These are phyloP conservation scores for Dichomitus squalens DNA, from an alignment of 1,284 basidiomycete genomes.

Conservation along the genomic window DNA sequence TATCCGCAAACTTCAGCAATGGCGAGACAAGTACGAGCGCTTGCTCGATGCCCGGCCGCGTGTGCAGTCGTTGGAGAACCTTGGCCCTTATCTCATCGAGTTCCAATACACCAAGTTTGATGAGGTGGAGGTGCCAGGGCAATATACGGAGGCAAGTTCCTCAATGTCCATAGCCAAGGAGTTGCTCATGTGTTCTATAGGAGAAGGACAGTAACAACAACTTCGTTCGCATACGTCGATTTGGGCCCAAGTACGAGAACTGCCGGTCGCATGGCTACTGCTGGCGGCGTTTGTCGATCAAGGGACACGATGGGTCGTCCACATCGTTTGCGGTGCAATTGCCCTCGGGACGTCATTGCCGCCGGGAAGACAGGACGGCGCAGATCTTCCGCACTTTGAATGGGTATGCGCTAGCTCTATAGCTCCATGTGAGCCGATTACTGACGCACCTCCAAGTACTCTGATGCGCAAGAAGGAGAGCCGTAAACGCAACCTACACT, in stretches of 20 bases:
- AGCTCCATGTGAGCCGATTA: background rate
- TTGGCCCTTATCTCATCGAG: slow-evolving; percentile 94
- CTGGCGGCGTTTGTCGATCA: slow-evolving; percentile 89
- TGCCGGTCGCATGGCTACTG: slow-evolving; percentile 85
- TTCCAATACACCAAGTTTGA: slow-evolving; percentile 99
- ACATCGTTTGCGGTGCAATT: slow-evolving; percentile 93
- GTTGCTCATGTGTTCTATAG: slow-evolving; percentile 40
- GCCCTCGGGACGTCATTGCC: slow-evolving; percentile 85
- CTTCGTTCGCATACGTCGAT: slow-evolving; percentile 91
- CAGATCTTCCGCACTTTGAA: slow-evolving; percentile 95
- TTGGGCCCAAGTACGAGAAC: slow-evolving; percentile 90
- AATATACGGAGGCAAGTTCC: slow-evolving; percentile 86
- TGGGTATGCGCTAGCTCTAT: slow-evolving; percentile 52
- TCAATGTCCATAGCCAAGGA: background rate
- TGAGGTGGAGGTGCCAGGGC: slow-evolving; percentile 97
- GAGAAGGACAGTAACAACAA: slow-evolving; percentile 94
- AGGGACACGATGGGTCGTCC: slow-evolving; percentile 90
- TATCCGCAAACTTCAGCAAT: slow-evolving; percentile 86
- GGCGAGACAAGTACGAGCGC: slow-evolving; percentile 93
- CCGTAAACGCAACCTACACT: slow-evolving; percentile 88
- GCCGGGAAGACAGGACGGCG: slow-evolving; percentile 92
- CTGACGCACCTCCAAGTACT: slow-evolving; percentile 52
- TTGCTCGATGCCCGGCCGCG: slow-evolving; percentile 83
- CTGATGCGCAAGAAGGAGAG: slow-evolving; percentile 90
- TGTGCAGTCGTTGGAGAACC: slow-evolving; percentile 85